Base-by-base conservation (phyloP, 768 basidiomycete species). In the Exidia glandulosa region DNA sequence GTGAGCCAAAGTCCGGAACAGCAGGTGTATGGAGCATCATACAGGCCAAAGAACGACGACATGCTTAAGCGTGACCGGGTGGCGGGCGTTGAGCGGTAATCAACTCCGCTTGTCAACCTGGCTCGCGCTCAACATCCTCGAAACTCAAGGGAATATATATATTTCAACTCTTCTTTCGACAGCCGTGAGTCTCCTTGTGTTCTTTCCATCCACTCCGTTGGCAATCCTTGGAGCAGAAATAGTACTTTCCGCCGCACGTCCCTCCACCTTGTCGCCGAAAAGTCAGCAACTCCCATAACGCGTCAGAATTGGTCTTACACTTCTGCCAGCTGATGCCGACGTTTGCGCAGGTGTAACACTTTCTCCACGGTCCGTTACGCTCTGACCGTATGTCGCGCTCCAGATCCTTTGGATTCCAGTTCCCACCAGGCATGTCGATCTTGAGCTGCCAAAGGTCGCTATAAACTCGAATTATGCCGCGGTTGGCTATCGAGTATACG, bases 11-110 rank as follows among this genome's bases (percentile, higher is more conserved):
- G 32, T 61, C 14, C 36, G 30, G 36, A 37, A 57, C 27, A 57
- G 34, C 29, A 45, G 41, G 61, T 34, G 63, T 37, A 58, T 61
- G 56, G 45, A 41, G 27, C 54, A 19, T 75, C 88, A 81, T 70
- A 90, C 88, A 91, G 78, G 65, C 87, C 86, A 69, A 91, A 91
- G 78, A 91, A 91, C n/a, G 89, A 82, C 45, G 89, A 90, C 89
- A 91, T 91, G n/a, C n/a, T n/a, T n/a, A n/a, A n/a, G n/a, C n/a
- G n/a, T n/a, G n/a, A n/a, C n/a, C n/a, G n/a, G n/a, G n/a, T n/a
- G n/a, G n/a, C n/a, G n/a, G n/a, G n/a, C n/a, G n/a, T n/a, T n/a
- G n/a, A n/a, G n/a, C n/a, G n/a, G n/a, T n/a, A n/a, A n/a, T n/a
- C n/a, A n/a, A n/a, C n/a, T n/a, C n/a, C n/a, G n/a, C n/a, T n/a